Evolutionary conservation across 768 basidiomycete species (phyloP).

Genomic region (Glaciozyma antarctica): DNA sequence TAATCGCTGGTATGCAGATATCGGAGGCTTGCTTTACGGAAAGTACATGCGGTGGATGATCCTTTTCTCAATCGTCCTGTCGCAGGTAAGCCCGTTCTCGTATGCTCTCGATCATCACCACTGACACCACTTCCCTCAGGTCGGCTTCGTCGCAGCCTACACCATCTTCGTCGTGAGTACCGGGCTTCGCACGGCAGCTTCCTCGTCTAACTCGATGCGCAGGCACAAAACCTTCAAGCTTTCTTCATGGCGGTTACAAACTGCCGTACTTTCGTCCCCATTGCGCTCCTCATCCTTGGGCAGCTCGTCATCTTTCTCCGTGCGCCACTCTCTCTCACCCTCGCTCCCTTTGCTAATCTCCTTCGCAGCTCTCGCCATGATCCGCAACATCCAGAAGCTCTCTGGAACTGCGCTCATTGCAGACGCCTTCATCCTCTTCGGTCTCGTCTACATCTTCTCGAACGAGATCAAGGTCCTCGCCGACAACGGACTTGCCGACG

Average conservation of each 20-base stretch:
- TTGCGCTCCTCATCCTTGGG: constrained; percentile 65
- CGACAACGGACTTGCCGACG: constrained; percentile 60
- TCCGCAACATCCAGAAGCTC: constrained; percentile 89
- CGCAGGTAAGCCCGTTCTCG: constrained; percentile 47
- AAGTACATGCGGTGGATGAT: constrained; percentile 86
- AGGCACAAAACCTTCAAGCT: constrained; percentile 47
- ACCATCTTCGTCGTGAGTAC: constrained; percentile 74
- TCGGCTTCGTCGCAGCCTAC: constrained; percentile 83
- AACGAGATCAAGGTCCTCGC: constrained; percentile 67
- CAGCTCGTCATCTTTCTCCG: constrained; percentile 78
- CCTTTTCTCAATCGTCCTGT: constrained; percentile 72
- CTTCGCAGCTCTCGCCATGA: constrained; percentile 56
- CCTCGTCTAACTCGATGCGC: neutral
- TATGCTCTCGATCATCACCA: neutral
- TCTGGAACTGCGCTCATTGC: constrained; percentile 85
- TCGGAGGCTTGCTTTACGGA: constrained; percentile 85
- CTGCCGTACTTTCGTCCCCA: constrained; percentile 57
- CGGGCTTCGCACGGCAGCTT: neutral
- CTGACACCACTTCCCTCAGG: constrained; percentile 38
- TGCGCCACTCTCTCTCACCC: neutral
- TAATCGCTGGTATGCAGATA: constrained; percentile 49
- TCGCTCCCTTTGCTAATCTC: neutral
- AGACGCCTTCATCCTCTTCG: constrained; percentile 87
- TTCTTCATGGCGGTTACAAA: constrained; percentile 73
- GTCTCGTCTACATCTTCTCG: constrained; percentile 70